Base-by-base conservation (phyloP, 345 rosid genomes). In the Carallia brachiata region DNA sequence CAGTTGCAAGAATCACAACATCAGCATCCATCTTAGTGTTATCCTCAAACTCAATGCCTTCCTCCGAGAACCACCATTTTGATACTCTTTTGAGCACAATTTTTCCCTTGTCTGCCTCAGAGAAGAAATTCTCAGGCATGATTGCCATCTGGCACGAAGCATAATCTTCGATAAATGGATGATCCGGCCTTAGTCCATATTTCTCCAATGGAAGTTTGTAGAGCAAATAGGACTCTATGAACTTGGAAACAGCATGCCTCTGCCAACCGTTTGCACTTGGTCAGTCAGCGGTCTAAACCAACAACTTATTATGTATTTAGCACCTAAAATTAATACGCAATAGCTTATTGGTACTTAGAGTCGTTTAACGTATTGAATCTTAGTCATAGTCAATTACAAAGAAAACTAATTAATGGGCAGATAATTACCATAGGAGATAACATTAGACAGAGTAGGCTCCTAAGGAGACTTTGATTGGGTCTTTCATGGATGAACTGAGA, bases 101-200 rank as follows among this genome's bases (percentile, higher is more conserved):
- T 61, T 78, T 88, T 8, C 95, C 96, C 57, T 94, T 85, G 53
- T 89, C 95, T 5, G 90, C 97, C 78, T 94, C 92, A 0, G 82
- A 58, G 74, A 91, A 94, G 82, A 94, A 94, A 12, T 79, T 84
- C 5, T 86, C 87, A 0, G 98, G 98, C 73, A 90, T 40, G 69
- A 94, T 87, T 1, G 96, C 96, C 97, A 89, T 91, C 75, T 94
- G 98, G 73, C 97, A 91, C n/a, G 96, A 87, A n/a, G 96, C 93
- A 37, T 87, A 88, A 78, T 91, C 98, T 73, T 91, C 97, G 17
- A 85, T 86, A 61, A 94, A 94, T 2, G 90, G 77, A 84, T 94
- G 98, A 37, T 91, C 85, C 1, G 97, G 98, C 77, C 77, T 91
- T 61, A 94, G 70, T 57, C 95, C 97, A 66, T 88, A 87, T 74